Evolutionary conservation across 768 basidiomycete genomes (phyloP).

Genomic region (Leucocoprinus leucothites): DNA sequence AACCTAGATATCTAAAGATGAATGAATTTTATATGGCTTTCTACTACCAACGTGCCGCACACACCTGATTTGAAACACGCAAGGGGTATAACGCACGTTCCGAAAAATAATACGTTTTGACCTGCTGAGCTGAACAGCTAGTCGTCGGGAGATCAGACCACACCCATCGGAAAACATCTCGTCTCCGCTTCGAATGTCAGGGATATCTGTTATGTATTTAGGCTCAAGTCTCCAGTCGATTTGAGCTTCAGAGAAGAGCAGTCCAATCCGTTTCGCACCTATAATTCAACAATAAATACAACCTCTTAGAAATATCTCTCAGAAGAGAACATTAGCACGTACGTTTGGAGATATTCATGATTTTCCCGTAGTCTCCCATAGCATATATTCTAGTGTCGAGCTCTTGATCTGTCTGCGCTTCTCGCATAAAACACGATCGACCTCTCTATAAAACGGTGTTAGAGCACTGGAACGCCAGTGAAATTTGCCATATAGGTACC

Average conservation of each 20-base stretch:
- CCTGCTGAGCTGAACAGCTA: conserved; percentile 51
- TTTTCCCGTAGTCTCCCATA: conserved; percentile 55
- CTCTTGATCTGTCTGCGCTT: conserved; percentile 51
- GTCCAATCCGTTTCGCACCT: conserved; percentile 70
- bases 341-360: conserved; percentile 68
- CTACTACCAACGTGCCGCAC: neutral
- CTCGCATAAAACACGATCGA: conserved; percentile 60
- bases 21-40: neutral
- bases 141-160: conserved; percentile 53
- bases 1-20: conserved; percentile 54
- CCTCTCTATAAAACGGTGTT: conserved; percentile 38
- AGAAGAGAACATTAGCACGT: conserved; percentile 19
- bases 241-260: conserved; percentile 62
- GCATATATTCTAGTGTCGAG: conserved; percentile 55
- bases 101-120: conserved; percentile 54
- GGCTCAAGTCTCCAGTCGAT: conserved; percentile 56
- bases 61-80: conserved; percentile 63
- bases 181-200: conserved; percentile 53
- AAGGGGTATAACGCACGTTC: conserved; percentile 53
- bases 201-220: conserved; percentile 46
- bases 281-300: too few relatives aligned
- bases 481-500: conserved; percentile 28
- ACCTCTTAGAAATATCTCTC: too few relatives aligned
- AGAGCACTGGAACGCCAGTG: neutral
- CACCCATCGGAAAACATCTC: conserved; percentile 69